A percentile compares a stretch with the other conserved stretches of the same genome.
phyloP scores from a whole-genome alignment of 2,329 filamentous ascomycete species.

The Nigrospora oryzae region DNA sequence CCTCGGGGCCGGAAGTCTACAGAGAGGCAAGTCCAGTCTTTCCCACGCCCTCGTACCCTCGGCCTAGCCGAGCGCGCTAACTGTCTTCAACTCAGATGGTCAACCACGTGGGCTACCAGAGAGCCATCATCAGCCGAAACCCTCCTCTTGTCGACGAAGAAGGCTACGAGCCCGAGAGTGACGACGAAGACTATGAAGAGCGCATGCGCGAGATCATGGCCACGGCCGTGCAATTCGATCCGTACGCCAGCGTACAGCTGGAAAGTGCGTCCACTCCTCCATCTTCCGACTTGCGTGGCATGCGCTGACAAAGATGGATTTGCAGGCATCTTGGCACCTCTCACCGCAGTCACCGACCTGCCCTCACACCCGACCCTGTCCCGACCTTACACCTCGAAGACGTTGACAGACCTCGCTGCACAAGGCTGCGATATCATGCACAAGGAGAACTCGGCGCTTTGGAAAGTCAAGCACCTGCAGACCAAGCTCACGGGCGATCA shows the following conservation, averaged over 20 bases:
- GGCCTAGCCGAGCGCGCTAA: background rate
- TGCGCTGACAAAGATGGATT: conserved; percentile 16
- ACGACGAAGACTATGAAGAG: conserved; percentile 64
- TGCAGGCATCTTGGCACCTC: conserved; percentile 63
- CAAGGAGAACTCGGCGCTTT: conserved; percentile 64
- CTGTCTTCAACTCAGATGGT: conserved; percentile 41
- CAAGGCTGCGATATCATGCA: conserved; percentile 65
- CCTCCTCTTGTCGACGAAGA: conserved; percentile 68
- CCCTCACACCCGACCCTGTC: conserved; percentile 67
- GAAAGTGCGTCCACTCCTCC: conserved; percentile 48
- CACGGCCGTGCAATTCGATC: conserved; percentile 61
- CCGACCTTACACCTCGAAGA: conserved; percentile 65
- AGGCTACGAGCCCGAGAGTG: conserved; percentile 67
- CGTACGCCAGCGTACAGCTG: conserved; percentile 63
- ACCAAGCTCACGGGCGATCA: conserved; percentile 69
- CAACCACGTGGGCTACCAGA: conserved; percentile 64
- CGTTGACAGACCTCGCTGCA: conserved; percentile 60
- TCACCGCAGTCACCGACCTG: conserved; percentile 68
- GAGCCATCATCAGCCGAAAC: conserved; percentile 67
- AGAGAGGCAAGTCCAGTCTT: conserved; percentile 49
- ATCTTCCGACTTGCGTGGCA: background rate
- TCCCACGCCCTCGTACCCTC: background rate
- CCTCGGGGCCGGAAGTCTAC: conserved; percentile 59
- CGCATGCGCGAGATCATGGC: conserved; percentile 51
- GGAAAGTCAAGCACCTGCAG: conserved; percentile 66